Conservation (phyloP, 2,329 filamentous ascomycete species). For the Hypocreales sp. region DNA sequence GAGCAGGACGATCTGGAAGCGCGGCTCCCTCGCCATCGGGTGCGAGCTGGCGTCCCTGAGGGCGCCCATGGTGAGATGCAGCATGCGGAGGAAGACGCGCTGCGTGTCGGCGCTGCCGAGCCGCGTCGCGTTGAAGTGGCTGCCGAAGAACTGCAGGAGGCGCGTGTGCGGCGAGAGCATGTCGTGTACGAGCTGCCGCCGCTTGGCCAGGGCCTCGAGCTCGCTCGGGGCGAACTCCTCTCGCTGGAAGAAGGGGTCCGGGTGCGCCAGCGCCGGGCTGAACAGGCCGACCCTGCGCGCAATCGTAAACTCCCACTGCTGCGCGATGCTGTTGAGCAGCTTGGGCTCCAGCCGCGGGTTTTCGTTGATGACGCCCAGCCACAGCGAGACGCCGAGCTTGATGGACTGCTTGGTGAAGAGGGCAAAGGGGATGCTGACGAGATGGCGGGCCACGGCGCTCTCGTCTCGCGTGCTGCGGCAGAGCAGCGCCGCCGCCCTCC, state of each 20-base stretch:
- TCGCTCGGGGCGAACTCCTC: constrained; percentile 91
- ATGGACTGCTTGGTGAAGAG: constrained; percentile 93
- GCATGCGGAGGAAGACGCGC: constrained; percentile 64
- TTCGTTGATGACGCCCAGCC: constrained; percentile 94
- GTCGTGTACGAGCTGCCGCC: constrained; percentile 67
- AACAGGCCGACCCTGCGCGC: constrained; percentile 70
- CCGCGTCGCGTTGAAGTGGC: constrained; percentile 89
- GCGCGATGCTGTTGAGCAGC: constrained; percentile 71
- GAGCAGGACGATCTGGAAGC: constrained; percentile 77
- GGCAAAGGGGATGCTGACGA: constrained; percentile 84
- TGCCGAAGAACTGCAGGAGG: constrained; percentile 76
- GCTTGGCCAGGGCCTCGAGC: constrained; percentile 54
- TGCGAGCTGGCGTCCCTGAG: constrained; percentile 58
- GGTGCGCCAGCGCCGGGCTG: constrained; percentile 52
- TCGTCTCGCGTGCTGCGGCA: constrained; percentile 65
- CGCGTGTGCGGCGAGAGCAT: constrained; percentile 75
- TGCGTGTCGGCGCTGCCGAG: constrained; percentile 72
- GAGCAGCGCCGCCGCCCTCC: constrained; percentile 71
- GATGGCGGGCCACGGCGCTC: constrained; percentile 65
- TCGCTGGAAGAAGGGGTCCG: constrained; percentile 79
- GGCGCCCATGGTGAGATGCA: constrained; percentile 64
- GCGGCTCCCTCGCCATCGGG: constrained; percentile 79
- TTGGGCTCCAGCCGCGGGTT: constrained; percentile 79
- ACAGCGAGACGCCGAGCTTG: constrained; percentile 86
- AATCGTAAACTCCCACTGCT: constrained; percentile 81